Evolutionary conservation across 2,329 filamentous ascomycete species (phyloP).

Genomic region (Camillea tinctor): DNA sequence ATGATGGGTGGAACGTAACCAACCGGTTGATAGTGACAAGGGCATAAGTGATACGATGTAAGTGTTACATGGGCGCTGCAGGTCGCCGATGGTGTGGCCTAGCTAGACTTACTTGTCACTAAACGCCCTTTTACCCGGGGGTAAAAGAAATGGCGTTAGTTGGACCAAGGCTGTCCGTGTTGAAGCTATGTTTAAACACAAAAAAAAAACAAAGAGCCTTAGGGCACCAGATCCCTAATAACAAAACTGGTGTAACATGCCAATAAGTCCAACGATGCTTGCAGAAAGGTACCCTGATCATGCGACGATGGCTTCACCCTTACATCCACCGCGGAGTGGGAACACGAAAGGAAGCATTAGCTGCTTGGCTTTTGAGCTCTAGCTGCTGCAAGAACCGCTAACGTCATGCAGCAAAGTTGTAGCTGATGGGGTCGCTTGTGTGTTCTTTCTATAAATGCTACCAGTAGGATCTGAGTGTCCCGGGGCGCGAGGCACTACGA

Average conservation of each 20-base stretch:
- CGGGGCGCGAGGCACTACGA: neutral
- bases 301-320: neutral
- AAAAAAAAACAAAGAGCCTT: neutral
- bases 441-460: neutral
- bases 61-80: conserved; percentile 24
- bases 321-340: neutral
- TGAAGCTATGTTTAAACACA: neutral
- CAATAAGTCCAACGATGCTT: neutral
- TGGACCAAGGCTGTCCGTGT: neutral
- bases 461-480: neutral
- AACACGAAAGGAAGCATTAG: neutral
- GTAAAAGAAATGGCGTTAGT: conserved; percentile 1
- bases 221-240: neutral
- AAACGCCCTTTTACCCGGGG: conserved; percentile 18
- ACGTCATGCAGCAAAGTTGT: neutral
- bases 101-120: conserved; percentile 10
- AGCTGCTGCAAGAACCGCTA: neutral
- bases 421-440: neutral
- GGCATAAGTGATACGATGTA: conserved; percentile 14
- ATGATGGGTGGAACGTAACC: neutral
- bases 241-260: neutral
- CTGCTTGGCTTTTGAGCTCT: neutral
- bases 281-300: neutral
- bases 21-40: conserved; percentile 6
- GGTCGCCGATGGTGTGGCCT: conserved; percentile 19